These are phyloP conservation scores for Daldinia grandis DNA, from an alignment of 495 filamentous ascomycete species.

Conservation along the genomic window DNA sequence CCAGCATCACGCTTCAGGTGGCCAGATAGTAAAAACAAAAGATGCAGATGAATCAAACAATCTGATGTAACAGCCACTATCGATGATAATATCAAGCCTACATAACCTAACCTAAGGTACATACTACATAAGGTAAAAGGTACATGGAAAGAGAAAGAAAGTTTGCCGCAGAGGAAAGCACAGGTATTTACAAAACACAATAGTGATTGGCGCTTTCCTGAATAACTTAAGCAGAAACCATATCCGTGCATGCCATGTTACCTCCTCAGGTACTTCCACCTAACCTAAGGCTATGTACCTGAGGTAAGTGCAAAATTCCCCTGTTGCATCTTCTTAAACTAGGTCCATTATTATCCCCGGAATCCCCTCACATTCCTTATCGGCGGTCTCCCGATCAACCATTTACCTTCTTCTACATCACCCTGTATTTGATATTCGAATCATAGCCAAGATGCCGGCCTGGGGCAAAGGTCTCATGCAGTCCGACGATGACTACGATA, in stretches of 20 bases:
- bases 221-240: background rate
- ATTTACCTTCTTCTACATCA: background rate
- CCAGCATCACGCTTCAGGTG: background rate
- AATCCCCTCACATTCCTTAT: background rate
- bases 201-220: background rate
- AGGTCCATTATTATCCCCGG: background rate
- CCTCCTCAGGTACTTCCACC: background rate
- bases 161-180: background rate
- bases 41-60: background rate
- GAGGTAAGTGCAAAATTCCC: background rate
- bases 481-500: slow-evolving; percentile 30
- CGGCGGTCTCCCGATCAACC: background rate
- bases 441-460: slow-evolving; percentile 20
- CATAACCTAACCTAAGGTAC: too few relatives aligned
- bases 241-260: background rate
- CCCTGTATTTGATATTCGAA: background rate
- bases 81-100: background rate
- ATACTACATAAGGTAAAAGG: background rate
- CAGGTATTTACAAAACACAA: background rate
- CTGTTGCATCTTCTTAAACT: background rate
- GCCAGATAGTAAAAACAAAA: too few relatives aligned
- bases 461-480: slow-evolving; percentile 42
- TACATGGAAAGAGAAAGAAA: background rate
- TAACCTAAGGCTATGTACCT: background rate
- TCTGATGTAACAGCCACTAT: background rate